Evolutionary conservation across 768 basidiomycete species (phyloP), one percentile per base, ranked within the genome.

Genomic region (Mycena chlorophos): DNA sequence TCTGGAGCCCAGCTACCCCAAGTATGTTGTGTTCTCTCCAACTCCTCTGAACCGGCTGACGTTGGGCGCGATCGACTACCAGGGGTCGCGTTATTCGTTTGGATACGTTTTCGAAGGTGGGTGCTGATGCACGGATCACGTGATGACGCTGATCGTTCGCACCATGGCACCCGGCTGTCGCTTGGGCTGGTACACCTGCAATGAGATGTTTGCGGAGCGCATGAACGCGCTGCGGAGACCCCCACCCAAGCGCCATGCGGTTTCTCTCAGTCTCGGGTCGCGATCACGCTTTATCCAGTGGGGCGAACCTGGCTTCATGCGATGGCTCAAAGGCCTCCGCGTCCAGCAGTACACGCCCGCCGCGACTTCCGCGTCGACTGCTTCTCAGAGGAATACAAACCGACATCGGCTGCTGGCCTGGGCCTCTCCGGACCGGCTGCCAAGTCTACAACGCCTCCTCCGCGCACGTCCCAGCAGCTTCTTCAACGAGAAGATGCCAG

Each of bases 11-110:
- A 82, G 78, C 52, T 89, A 79, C 70, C 65, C 87, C 40, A 80
- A 74, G 82, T 84, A 69, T n/a, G 49, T 5, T 16, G 28, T 46
- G 25, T 12, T n/a, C 37, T 20, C 17, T 39, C 51, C 17, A 39
- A 4, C 45, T 1, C 17, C 52, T n/a, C 52, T 20, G 51, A 51
- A 38, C 5, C 45, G 19, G 20, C 23, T 25, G 49, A 29, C 23
- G 4, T 34, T 54, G 84, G 81, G n/a, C n/a, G n/a, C n/a, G 39
- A 73, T 86, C 63, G 91, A 94, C 67, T 83, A 82, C 57, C 82
- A 94, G 68, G n/a, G 91, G 91, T 3, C 83, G 91, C 27, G 91
- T 95, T 39, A 83, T 95, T 54, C 86, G 90, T 3, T 71, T 94
- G 30, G 92, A 94, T 65, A 86, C 86, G 0, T 89, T 90, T 66